Base-by-base conservation (phyloP, 1,139 yeast genomes). In the Pichia sp. region DNA sequence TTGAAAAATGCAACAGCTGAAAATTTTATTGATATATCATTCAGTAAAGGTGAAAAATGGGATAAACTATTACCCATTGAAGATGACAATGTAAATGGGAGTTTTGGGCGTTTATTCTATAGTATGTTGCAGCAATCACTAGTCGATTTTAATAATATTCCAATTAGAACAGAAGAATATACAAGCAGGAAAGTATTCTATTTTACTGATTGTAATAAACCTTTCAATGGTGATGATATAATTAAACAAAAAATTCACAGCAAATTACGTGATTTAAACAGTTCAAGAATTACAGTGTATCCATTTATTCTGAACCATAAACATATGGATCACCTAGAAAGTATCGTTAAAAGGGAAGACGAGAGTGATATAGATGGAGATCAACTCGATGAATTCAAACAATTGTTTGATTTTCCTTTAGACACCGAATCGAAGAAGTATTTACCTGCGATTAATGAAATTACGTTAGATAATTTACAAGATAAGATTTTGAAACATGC, bases 161-260 rank as follows among this genome's bases (percentile, higher is more conserved):
- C 54, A 54, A 59, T 26, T 57, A 58, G 47, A 65, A 67, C 58
- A 7, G 70, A 64, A 44, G 57, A 55, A 22, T 74, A 68, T 53
- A 72, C 67, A 20, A 66, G 64, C 38, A 69, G 66, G 45, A 72
- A 72, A 48, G 60, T 82, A 1, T 73, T 82, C 49, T 56, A 80
- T n/a, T 74, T 82, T 53, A 80, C 87, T 0, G 80, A 80, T 57
- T 73, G 78, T 54, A 85, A 79, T 53, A 60, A 63, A 29, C 88
- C 88, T 0, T 67, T 59, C 42, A 69, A 70, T 52, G 60, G 64
- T 1, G 55, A 61, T 3, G 54, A 63, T 0, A 62, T 63, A 16
- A 61, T 63, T 11, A 68, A 68, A 46, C 63, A 65, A 30, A 67
- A 77, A 8, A 64, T 88, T 18, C 76, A 82, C 59, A 77, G 77